Evolutionary conservation across 2,329 filamentous ascomycete species (phyloP), one percentile per base, ranked within the genome.

Genomic region (Torrubiellomyces zombiae): DNA sequence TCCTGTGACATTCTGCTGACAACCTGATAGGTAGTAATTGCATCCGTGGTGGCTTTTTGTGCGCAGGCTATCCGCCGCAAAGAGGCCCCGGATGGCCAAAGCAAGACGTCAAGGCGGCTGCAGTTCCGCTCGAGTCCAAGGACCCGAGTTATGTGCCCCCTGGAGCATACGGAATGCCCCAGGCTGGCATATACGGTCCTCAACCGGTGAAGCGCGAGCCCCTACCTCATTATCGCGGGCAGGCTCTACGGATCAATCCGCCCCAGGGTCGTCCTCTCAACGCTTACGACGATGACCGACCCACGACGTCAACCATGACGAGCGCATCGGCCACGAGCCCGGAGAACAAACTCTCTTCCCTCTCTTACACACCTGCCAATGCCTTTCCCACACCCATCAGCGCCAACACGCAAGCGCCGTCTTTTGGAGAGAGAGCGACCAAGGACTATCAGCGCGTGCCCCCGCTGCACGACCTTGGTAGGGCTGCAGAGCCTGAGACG

Each of bases 51-150:
- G 81, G 80, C 10, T 95, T 95, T 47, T 60, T 80, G 17, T 98
- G 89, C 48, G 77, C 81, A 38, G 89, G 89, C 25, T 98, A 98
- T 51, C 78, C 78, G 43, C 78, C 78, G 27, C 74, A 78, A 38
- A 69, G 81, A 39, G 72, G 74, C 20, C 63, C 69, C 14, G 46
- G 49, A 25, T 89, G 79, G 74, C 70, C 76, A 34, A 91, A 86
- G 51, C 71, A 75, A 16, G 74, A 77, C 32, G 72, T 55, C 42
- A 72, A 77, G 37, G 67, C 73, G 38, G 54, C 62, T 25, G 67
- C 74, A 24, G 65, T 85, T 36, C 79, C 76, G 31, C 63, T 92
- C 24, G 80, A 91, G 51, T 85, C 82, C 12, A 92, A 91, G 51
- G 80, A 85, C 35, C 64, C 67, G 0, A 66, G 51, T 29, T 75